These are phyloP conservation scores for sorghum (Sorghum bicolor) DNA, from an alignment of 176 grass and related monocot species.

Conservation along the genomic window Sorghum_bicolor_NCBIv3 NC_012875.2:57015001-57015500, in stretches of 20 bases:
- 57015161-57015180: background rate
- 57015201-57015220: background rate
- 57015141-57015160: slow-evolving; percentile 12
- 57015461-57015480: no score
- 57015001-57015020: background rate
- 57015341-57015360: background rate
- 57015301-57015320: slow-evolving; percentile 11
- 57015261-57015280: slow-evolving; percentile 6
- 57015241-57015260: slow-evolving; percentile 19
- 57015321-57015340: background rate
- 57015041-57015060: background rate
- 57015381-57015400: no score
- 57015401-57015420: no score
- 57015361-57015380: background rate
- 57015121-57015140: slow-evolving; percentile 19
- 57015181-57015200: slow-evolving; percentile 9
- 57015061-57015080: background rate
- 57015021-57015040: background rate
- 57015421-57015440: no score
- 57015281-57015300: slow-evolving; percentile 31
- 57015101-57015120: slow-evolving; percentile 1
- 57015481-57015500: no score
- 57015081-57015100: background rate
- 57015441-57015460: no score
- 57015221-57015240: slow-evolving; percentile 13